Conservation (phyloP, 1,139 yeast genomes). For the Pichia inconspicua region DNA sequence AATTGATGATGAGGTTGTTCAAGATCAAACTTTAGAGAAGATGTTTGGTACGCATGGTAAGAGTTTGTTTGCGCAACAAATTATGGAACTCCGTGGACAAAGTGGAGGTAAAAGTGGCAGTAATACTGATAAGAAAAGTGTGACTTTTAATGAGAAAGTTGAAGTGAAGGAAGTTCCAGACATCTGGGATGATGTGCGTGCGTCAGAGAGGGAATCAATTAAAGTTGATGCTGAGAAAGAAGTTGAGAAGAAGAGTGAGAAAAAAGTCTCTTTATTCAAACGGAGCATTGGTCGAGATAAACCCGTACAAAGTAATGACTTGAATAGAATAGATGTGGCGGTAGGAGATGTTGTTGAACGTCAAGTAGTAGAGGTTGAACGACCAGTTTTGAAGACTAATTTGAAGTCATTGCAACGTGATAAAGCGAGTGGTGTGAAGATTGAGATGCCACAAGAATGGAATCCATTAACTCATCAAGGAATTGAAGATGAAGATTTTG, state of each 20-base stretch:
- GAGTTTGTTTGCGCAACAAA: slow-evolving; percentile 21
- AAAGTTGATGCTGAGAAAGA: slow-evolving; percentile 7
- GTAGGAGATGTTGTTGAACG: slow-evolving; percentile 23
- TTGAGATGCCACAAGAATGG: slow-evolving; percentile 15
- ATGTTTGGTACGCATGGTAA: slow-evolving; percentile 25
- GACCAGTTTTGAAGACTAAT: slow-evolving; percentile 3
- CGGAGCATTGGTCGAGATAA: neutral
- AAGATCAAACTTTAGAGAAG: slow-evolving; percentile 6
- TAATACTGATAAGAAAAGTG: slow-evolving; percentile 34
- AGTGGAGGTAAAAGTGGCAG: neutral
- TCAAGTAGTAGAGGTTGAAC: slow-evolving; percentile 3
- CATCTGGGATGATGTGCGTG: slow-evolving; percentile 41
- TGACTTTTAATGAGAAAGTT: slow-evolving; percentile 43
- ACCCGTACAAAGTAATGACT: neutral
- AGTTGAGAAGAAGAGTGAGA: slow-evolving; percentile 1
- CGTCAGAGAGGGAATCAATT: neutral
- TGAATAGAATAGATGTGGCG: slow-evolving; percentile 9
- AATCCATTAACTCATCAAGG: slow-evolving; percentile 17
- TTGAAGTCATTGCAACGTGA: slow-evolving; percentile 13
- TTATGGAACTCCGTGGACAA: slow-evolving; percentile 14
- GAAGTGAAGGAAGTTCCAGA: slow-evolving; percentile 56
- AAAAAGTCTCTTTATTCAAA: neutral
- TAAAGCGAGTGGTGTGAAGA: neutral
- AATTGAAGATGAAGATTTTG: slow-evolving; percentile 17
- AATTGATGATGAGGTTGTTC: slow-evolving; percentile 28